Evolutionary conservation across 176 grass and related monocot species (phyloP).

Genomic region (Oryza glumipatula): DNA sequence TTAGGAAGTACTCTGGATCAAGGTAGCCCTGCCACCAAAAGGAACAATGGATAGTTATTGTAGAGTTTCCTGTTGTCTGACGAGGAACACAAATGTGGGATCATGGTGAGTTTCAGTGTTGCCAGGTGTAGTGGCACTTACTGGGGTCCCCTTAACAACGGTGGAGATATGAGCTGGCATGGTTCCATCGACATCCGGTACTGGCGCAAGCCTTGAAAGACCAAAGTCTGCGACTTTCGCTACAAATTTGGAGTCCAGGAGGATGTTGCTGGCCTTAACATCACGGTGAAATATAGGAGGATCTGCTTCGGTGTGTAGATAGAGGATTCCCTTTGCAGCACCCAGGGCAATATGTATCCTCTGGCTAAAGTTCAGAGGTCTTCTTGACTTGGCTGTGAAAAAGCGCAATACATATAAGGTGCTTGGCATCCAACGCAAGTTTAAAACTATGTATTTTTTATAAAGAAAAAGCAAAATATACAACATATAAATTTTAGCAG

Average conservation of each 20-base stretch:
- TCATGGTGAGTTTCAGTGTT: background rate
- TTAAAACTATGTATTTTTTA: constrained; percentile 4
- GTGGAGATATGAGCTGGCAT: constrained; percentile 78
- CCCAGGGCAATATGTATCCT: constrained; percentile 78
- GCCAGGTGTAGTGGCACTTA: constrained; percentile 52
- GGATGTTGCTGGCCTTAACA: constrained; percentile 95
- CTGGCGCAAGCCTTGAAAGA: constrained; percentile 89
- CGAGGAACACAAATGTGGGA: constrained; percentile 10
- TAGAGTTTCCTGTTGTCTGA: background rate
- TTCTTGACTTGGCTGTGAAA: constrained; percentile 57
- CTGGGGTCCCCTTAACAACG: constrained; percentile 93
- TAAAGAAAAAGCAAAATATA: constrained; percentile 19
- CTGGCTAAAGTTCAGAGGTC: constrained; percentile 60
- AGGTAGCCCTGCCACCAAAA: constrained; percentile 80
- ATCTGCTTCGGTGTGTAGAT: constrained; percentile 89
- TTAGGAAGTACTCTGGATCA: constrained; percentile 97
- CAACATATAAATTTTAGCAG: background rate
- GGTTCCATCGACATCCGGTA: constrained; percentile 71
- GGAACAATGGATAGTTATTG: background rate
- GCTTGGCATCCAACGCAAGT: constrained; percentile 9
- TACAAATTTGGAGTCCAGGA: constrained; percentile 80
- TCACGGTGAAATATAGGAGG: constrained; percentile 97
- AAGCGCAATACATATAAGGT: constrained; percentile 17
- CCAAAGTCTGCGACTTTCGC: constrained; percentile 98
- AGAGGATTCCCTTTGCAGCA: constrained; percentile 86